Base-by-base conservation (phyloP, 1,284 basidiomycete species). In the Kwoniella shivajii region DNA sequence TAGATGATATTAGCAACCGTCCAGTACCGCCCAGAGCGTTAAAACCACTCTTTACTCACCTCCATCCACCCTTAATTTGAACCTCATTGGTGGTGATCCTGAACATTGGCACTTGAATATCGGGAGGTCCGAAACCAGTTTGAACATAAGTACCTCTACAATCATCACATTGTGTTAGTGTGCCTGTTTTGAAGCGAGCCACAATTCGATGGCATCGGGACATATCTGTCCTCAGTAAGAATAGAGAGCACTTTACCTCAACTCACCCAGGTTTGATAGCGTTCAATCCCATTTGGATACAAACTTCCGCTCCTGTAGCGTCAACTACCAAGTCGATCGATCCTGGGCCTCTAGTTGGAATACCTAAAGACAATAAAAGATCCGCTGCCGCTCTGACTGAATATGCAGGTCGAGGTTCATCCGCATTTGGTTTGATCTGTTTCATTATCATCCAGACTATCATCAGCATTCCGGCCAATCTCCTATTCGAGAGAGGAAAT, bases 201-300 rank as follows among this genome's bases (percentile, higher is more conserved):
- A n/a, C n/a, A n/a, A n/a, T n/a, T n/a, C n/a, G n/a, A n/a, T n/a
- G n/a, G n/a, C n/a, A n/a, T n/a, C n/a, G n/a, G n/a, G n/a, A n/a
- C n/a, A n/a, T n/a, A n/a, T n/a, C n/a, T n/a, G n/a, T n/a, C n/a
- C n/a, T n/a, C n/a, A n/a, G n/a, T n/a, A n/a, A n/a, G n/a, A n/a
- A n/a, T n/a, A n/a, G n/a, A n/a, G 26, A 39, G 1, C 38, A 39
- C 11, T 6, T 14, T 30, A 22, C 30, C 16, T 42, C 18, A 1
- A 55, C 71, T 62, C 57, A 73, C 69, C 89, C 90, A 38, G 83
- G 80, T 74, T 86, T 86, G 45, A 84, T 85, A 55, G 92, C 69
- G 56, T 75, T 76, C 46, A 81, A 51, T 18, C 76, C 80, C 62
- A 79, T 81, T 61, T 86, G 56, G 78, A 89, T 73, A 85, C 90